Percentiles rank a stretch among this genome's conserved stretches.
phyloP scores from a whole-genome alignment of 495 filamentous ascomycete genomes.

The Pyrenula aspistea region DNA sequence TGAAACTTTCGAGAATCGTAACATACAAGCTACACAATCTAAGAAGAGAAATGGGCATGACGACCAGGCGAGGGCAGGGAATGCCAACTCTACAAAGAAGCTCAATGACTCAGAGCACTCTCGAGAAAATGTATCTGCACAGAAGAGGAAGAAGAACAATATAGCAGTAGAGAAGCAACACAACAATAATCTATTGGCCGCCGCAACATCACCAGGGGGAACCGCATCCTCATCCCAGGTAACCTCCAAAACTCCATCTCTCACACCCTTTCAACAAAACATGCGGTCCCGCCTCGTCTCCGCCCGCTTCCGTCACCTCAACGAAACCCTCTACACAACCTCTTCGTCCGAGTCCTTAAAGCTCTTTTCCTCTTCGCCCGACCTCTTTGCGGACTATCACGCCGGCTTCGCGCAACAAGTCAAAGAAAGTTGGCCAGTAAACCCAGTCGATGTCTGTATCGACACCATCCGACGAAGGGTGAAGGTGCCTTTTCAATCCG shows the following conservation, averaged over 20 bases:
- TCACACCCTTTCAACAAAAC: slow-evolving; percentile 82
- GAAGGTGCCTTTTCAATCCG: slow-evolving; percentile 23
- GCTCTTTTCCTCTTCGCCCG: slow-evolving; percentile 69
- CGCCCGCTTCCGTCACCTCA: slow-evolving; percentile 92
- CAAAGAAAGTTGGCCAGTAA: slow-evolving; percentile 80
- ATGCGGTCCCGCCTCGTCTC: slow-evolving; percentile 91
- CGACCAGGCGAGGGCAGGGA: too few species aligned
- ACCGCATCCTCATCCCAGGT: slow-evolving; percentile 9
- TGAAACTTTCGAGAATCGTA: too few species aligned
- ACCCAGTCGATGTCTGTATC: slow-evolving; percentile 82
- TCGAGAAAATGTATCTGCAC: too few species aligned
- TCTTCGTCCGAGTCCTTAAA: slow-evolving; percentile 66
- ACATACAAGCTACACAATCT: too few species aligned
- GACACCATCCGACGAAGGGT: slow-evolving; percentile 47
- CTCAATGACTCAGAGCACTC: too few species aligned
- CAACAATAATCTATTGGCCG: slow-evolving; percentile 6
- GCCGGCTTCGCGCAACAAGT: slow-evolving; percentile 90
- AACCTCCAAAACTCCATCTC: slow-evolving; percentile 25
- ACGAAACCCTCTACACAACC: slow-evolving; percentile 89
- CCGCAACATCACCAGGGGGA: slow-evolving; percentile 10
- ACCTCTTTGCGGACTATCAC: slow-evolving; percentile 91
- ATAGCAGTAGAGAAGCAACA: slow-evolving; percentile 17
- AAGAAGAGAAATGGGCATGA: too few species aligned
- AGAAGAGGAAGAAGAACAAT: not conserved
- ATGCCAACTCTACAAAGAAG: too few species aligned